These are phyloP conservation scores for Scheffersomyces stipitis DNA, from an alignment of 805 yeast genomes.

Conservation along the genomic window DNA sequence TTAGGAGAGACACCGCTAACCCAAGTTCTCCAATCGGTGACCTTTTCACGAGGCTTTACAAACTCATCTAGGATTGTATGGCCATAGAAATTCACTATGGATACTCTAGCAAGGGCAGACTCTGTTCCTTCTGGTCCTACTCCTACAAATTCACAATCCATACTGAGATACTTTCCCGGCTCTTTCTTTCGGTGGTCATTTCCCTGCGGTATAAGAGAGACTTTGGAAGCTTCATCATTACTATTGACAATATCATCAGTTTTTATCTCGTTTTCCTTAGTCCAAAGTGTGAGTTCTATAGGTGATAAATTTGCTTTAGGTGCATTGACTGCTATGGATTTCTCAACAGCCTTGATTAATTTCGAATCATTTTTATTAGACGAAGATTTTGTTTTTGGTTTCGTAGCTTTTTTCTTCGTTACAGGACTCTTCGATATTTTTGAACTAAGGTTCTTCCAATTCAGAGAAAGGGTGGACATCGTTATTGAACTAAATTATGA, in stretches of 20 bases:
- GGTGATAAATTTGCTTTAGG: neutral
- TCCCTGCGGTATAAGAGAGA: slow-evolving; percentile 3
- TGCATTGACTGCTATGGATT: neutral
- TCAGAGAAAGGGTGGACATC: slow-evolving; percentile 17
- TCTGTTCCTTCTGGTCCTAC: slow-evolving; percentile 71
- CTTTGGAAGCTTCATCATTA: neutral
- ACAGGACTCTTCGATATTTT: slow-evolving; percentile 5
- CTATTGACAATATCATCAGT: neutral
- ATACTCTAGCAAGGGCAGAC: slow-evolving; percentile 81
- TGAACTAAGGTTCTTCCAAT: slow-evolving; percentile 19
- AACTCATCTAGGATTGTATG: slow-evolving; percentile 66
- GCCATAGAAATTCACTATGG: slow-evolving; percentile 83
- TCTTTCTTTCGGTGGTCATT: slow-evolving; percentile 34
- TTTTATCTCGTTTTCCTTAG: slow-evolving; percentile 1
- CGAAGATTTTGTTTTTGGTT: neutral
- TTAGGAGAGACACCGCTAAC: slow-evolving; percentile 81
- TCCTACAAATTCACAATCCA: slow-evolving; percentile 96
- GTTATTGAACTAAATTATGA: too few species aligned
- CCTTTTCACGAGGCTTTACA: slow-evolving; percentile 72
- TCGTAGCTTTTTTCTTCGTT: neutral
- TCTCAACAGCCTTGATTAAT: neutral
- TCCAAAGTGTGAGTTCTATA: slow-evolving; percentile 5
- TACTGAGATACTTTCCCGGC: slow-evolving; percentile 73
- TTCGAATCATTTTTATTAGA: neutral
- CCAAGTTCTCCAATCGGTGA: slow-evolving; percentile 91